Base-by-base conservation (phyloP, 2,329 filamentous ascomycete genomes). In the Juglanconis oblonga region DNA sequence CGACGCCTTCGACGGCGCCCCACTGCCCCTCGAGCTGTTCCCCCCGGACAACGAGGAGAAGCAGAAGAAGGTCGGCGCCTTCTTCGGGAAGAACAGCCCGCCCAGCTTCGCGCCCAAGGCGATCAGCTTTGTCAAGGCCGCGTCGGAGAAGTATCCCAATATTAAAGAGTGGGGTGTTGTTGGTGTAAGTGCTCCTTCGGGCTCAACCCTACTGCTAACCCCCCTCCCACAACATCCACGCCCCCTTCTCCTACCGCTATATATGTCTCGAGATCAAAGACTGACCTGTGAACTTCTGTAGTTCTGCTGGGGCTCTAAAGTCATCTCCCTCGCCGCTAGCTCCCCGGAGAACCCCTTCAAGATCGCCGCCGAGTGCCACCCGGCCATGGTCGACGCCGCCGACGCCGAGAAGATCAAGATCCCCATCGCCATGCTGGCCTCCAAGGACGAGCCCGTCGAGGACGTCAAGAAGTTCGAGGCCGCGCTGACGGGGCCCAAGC, bases 1-100 rank as follows among this genome's bases (percentile, higher is more conserved):
- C 33, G 93, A 97, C 77, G 94, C 91, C 82, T 96, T 97, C 79
- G 83, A 90, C 62, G 92, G 91, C 72, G 81, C 84, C 65, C 89
- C 91, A 2, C 76, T 76, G 68, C 74, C 78, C 53, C 80, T 86
- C 72, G 78, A 77, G 69, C 74, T 81, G 83, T 85, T 85, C 71
- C 88, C 88, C 2, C 83, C 87, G 31, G 74, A 86, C 73, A 89
- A 75, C 5, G 76, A 83, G 5, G 86, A 90, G 67, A 88, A 90
- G 75, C 73, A 84, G 70, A 77, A 83, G 72, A 78, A 77, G 32
- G 76, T 90, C 3, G 77, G 77, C 33, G 75, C 72, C 4, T 90
- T 89, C 75, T 83, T 90, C 68, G 71, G 72, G 45, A 81, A 77
- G 62, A 76, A 78, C 70, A 74, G 79, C 36, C 76, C 82, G 5